Conservation (phyloP, 192 early-diverging fungal genomes). For the Kappamyces sp. region DNA sequence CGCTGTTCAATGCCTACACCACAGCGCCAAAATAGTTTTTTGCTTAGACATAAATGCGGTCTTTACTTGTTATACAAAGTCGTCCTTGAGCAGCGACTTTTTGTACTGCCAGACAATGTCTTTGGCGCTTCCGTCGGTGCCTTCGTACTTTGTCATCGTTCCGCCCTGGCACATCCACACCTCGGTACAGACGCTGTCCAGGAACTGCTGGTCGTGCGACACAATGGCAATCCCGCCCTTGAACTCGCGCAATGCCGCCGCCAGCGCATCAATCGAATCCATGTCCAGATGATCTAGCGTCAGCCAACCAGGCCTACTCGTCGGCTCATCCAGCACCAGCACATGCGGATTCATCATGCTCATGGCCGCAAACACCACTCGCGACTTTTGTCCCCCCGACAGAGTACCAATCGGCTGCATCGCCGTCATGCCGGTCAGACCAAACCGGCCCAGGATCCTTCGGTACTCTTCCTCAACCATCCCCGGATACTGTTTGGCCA, state of each 20-base stretch:
- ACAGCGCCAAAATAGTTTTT: no score
- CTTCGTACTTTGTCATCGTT: constrained; percentile 77
- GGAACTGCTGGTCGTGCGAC: constrained; percentile 79
- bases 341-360: constrained; percentile 50
- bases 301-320: constrained; percentile 39
- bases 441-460: constrained; percentile 85
- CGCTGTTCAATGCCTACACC: no score
- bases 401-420: constrained; percentile 91
- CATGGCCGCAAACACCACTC: constrained; percentile 57
- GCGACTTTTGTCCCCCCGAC: constrained; percentile 93
- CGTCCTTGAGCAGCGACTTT: constrained; percentile 31
- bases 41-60: no score
- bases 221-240: constrained; percentile 90
- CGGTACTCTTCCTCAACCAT: constrained; percentile 94
- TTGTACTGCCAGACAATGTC: constrained; percentile 67
- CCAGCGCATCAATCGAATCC: constrained; percentile 89
- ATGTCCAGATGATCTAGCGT: constrained; percentile 54
- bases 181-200: constrained; percentile 73
- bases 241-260: constrained; percentile 77
- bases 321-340: constrained; percentile 61
- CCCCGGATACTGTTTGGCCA: constrained; percentile 84
- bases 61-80: neutral
- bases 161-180: constrained; percentile 92
- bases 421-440: constrained; percentile 93
- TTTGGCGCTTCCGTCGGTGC: constrained; percentile 37